These are phyloP conservation scores for Fraxinus xanthoxyloides DNA, from an alignment of 305 asterid species.

Conservation along the genomic window DNA sequence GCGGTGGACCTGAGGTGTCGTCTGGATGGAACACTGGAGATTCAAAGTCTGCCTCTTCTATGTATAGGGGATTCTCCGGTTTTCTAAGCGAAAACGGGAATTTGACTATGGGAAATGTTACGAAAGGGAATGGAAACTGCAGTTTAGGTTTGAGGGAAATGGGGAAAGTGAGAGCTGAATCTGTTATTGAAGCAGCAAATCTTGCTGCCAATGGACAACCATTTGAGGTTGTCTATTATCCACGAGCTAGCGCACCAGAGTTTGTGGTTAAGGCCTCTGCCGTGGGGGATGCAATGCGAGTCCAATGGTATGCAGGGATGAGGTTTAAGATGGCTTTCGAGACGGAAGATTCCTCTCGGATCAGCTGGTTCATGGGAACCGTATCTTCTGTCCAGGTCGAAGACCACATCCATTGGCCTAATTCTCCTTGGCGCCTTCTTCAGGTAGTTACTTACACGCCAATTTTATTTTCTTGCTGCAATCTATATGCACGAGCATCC, in stretches of 20 bases:
- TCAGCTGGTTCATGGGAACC: constrained; percentile 94
- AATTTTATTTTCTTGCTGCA: neutral
- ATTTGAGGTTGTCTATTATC: constrained; percentile 75
- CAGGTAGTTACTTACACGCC: constrained; percentile 37
- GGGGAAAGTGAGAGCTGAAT: constrained; percentile 48
- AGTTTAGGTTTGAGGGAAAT: constrained; percentile 35
- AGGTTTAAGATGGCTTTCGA: constrained; percentile 95
- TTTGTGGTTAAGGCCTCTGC: constrained; percentile 67
- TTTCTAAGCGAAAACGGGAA: constrained; percentile 46
- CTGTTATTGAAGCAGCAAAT: constrained; percentile 57
- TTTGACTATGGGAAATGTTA: constrained; percentile 27
- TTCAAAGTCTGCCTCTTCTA: constrained; percentile 27
- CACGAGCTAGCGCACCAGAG: constrained; percentile 80
- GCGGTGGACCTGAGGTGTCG: constrained; percentile 45
- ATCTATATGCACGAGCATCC: neutral
- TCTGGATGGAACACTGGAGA: constrained; percentile 63
- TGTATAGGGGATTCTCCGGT: constrained; percentile 45
- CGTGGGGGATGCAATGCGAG: constrained; percentile 61
- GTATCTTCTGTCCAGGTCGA: constrained; percentile 60
- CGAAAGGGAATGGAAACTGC: constrained; percentile 35
- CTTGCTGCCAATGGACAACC: constrained; percentile 59
- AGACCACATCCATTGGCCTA: constrained; percentile 75
- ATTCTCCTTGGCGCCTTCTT: constrained; percentile 91
- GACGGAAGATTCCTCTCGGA: constrained; percentile 81
- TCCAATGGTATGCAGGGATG: constrained; percentile 77